Conservation (phyloP, 176 grass and related monocot genomes). For the Hyparrhenia diplandra region DNA sequence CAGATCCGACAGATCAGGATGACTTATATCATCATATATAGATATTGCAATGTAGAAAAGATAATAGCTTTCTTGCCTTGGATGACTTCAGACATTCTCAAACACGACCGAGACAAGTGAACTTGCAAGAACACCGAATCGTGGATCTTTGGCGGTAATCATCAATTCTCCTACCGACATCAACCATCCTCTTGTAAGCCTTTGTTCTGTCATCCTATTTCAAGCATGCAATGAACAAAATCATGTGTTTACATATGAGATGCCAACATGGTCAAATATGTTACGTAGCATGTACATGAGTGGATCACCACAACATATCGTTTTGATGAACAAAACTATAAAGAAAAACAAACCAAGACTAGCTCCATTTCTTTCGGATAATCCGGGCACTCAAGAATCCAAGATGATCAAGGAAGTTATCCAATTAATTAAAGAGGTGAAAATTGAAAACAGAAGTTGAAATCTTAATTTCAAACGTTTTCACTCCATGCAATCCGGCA, state of each 20-base stretch:
- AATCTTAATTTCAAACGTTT: not conserved
- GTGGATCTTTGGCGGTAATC: slow-evolving; percentile 65
- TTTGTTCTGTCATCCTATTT: slow-evolving; percentile 80
- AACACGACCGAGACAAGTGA: slow-evolving; percentile 54
- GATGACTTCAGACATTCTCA: slow-evolving; percentile 77
- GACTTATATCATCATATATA: not conserved
- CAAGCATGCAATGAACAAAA: slow-evolving; percentile 39
- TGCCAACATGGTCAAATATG: not conserved
- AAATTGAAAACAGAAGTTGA: not conserved
- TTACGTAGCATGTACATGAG: not conserved
- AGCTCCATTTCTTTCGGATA: not conserved
- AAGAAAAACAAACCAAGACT: slow-evolving; percentile 5
- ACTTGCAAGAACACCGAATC: slow-evolving; percentile 68
- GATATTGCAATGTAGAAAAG: slow-evolving; percentile 11
- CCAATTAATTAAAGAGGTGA: not conserved
- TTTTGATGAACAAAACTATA: slow-evolving; percentile 11
- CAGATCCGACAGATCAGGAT: not conserved
- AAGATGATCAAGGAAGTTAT: not conserved
- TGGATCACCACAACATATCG: not conserved
- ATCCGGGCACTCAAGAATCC: not conserved
- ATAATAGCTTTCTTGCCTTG: slow-evolving; percentile 51
- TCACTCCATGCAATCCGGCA: not conserved
- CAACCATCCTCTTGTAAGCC: slow-evolving; percentile 77
- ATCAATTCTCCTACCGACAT: slow-evolving; percentile 68
- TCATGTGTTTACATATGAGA: slow-evolving; percentile 13